Base-by-base conservation (phyloP, 768 basidiomycete genomes). In the Russula sp. region DNA sequence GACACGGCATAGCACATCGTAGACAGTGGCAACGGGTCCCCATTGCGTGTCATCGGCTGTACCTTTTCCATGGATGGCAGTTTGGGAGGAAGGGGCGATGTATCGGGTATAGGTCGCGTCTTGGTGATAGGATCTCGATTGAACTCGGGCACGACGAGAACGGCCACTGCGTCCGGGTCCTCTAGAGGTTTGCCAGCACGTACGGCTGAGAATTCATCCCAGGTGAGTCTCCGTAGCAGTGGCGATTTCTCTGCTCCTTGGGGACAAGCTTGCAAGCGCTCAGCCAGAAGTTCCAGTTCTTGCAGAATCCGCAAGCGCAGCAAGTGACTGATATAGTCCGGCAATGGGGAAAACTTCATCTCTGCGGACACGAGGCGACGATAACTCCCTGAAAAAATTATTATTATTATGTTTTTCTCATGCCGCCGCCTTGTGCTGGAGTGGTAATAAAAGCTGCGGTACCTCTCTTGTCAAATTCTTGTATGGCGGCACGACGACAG, bases 281-380 rank as follows among this genome's bases (percentile, higher is more conserved):
- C 79, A 0, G 75, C 77, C 48, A 92, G 73, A 6, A 91, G 72
- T 44, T 86, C 80, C 7, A 93, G 74, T 69, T 93, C 92, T 72
- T 92, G 90, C 2, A 93, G 75, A 14, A 91, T 81, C 20, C 91
- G 84, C 16, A 88, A 73, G 51, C 90, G 89, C 11, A 93, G 76
- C 26, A 86, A 77, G 69, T 91, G 86, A 2, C 77, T 77, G 40
- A 90, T 80, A 50, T 92, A 86, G 28, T 80, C 75, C 10, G 75
- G 72, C 20, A 89, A 73, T 38, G 80, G 72, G 64, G 81, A 81
- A 3, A 80, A 59, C 1, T 66, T 30, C 11, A 78, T 34, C 30
- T 76, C 74, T 44, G 70, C 69, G 1, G 34, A 24, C 28, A 64
- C 22, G 7, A 64, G 0, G 46, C 63, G 63, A 74, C 68, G 18